Base-by-base conservation (phyloP, 2,329 filamentous ascomycete species). In the Lasiodiplodia citricola region DNA sequence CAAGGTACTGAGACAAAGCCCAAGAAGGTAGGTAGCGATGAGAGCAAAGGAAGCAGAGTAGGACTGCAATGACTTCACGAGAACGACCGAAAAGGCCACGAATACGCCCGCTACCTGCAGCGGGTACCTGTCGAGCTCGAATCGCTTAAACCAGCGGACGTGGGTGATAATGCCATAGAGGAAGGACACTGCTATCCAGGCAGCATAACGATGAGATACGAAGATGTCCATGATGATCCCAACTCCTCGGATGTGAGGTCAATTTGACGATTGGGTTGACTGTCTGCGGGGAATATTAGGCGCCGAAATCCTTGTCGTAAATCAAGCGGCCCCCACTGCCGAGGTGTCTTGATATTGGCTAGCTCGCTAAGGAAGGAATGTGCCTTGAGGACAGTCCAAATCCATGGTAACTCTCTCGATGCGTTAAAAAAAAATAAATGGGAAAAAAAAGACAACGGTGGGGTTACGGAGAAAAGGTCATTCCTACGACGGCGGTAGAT, bases 51-150 rank as follows among this genome's bases (percentile, higher is more conserved):
- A 54, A 38, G 37, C 10, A 23, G 23, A 21, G 37, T 50, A 66
- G 28, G 18, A 50, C 1, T 50, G 18, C 23, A 28, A 25, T 37
- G 16, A 13, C n/a, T 52, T 38, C 7, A 44, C 16, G 18, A 69
- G 35, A 23, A 25, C 18, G 28, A 60, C 6, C 35, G 60, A 56
- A 11, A 44, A 28, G 18, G 41, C 21, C 18, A 41, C 11, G 28
- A 37, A 56, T 21, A 25, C 37, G 31, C 55, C 44, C n/a, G 21
- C 62, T 18, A 69, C 55, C 13, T 55, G 37, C 4, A 60, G 18
- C 4, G 47, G 63, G 8, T 58, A 62, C n/a, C 14, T 55, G 23
- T 69, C 68, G 31, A 69, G 37, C 23, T 69, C 63, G 11, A 67
- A 21, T 3, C 54, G 21, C 50, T 35, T 67, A 56, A 69, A 62